Percentiles rank a stretch among this genome's conserved stretches.
Conservation (phyloP, 2,329 filamentous ascomycete genomes). For the Fusarium sulawesiense region DNA sequence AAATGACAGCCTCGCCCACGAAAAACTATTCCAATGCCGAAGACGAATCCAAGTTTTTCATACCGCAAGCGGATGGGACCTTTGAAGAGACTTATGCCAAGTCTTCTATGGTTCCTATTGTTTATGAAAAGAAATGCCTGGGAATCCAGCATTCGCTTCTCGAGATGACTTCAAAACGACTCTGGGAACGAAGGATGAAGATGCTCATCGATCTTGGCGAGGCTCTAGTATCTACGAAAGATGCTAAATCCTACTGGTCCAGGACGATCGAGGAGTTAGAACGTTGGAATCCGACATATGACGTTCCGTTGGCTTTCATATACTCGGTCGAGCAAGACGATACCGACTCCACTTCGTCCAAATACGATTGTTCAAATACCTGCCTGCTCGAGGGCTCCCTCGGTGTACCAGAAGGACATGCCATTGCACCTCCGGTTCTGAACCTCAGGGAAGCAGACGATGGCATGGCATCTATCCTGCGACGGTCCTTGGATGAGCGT, state of each 20-base stretch:
- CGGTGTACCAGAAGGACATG: conserved; percentile 58
- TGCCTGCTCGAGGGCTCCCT: conserved; percentile 60
- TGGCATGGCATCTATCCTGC: conserved; percentile 55
- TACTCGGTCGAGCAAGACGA: conserved; percentile 60
- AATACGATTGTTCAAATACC: conserved; percentile 50
- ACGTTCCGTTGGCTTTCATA: conserved; percentile 63
- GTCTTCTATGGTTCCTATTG: conserved; percentile 61
- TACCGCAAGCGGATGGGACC: conserved; percentile 55
- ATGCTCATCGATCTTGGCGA: conserved; percentile 63
- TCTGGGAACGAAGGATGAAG: conserved; percentile 62
- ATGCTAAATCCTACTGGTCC: conserved; percentile 61
- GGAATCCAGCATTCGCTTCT: conserved; percentile 61
- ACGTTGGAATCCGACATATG: conserved; percentile 57
- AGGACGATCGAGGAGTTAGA: conserved; percentile 58
- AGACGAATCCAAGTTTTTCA: conserved; percentile 60
- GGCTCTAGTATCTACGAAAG: conserved; percentile 55
- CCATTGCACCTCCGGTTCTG: conserved; percentile 54
- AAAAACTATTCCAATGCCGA: conserved; percentile 53
- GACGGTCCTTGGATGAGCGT: conserved; percentile 52
- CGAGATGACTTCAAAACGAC: conserved; percentile 59
- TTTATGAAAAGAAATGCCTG: conserved; percentile 55
- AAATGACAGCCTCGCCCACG: conserved; percentile 43
- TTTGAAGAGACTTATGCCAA: conserved; percentile 61
- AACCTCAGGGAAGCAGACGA: conserved; percentile 52
- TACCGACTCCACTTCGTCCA: conserved; percentile 39